Percentiles rank a stretch among this genome's conserved stretches.
These are phyloP conservation scores for Hansenula lynferdii DNA, from an alignment of 1,139 yeast genomes.

Conservation along the genomic window DNA sequence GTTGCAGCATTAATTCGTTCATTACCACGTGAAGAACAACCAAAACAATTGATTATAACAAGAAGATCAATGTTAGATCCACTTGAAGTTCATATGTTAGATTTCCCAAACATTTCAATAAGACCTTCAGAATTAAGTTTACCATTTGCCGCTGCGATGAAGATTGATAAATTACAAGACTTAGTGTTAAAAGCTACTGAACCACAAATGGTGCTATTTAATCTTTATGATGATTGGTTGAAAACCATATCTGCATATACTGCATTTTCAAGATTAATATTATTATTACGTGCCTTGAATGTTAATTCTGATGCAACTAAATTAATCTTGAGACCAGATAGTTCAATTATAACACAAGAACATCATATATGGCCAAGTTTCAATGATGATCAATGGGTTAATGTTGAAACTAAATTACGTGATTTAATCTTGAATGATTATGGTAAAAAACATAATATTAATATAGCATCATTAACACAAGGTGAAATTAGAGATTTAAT, in stretches of 20 bases:
- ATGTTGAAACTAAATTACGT: constrained; percentile 79
- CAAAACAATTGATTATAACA: constrained; percentile 85
- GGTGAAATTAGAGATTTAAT: constrained; percentile 92
- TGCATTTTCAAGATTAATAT: constrained; percentile 83
- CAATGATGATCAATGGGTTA: constrained; percentile 86
- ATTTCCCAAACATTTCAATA: constrained; percentile 88
- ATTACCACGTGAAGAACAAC: constrained; percentile 90
- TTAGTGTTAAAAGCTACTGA: constrained; percentile 83
- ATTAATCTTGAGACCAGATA: constrained; percentile 71
- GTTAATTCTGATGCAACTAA: constrained; percentile 76
- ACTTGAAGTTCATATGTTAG: constrained; percentile 92
- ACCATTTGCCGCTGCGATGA: constrained; percentile 86
- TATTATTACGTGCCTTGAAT: constrained; percentile 75
- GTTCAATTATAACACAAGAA: constrained; percentile 60
- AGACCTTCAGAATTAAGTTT: constrained; percentile 85
- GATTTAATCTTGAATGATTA: constrained; percentile 85
- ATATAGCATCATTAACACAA: constrained; percentile 84
- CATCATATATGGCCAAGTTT: constrained; percentile 95
- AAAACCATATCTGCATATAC: constrained; percentile 80
- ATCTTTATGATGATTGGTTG: constrained; percentile 94
- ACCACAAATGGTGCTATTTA: constrained; percentile 89
- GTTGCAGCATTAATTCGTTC: constrained; percentile 89
- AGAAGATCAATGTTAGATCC: constrained; percentile 94
- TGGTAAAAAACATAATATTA: constrained; percentile 79
- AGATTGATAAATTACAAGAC: constrained; percentile 75